phyloP scores from a whole-genome alignment of 768 basidiomycete species.

The Kwoniella botswanensis region DNA sequence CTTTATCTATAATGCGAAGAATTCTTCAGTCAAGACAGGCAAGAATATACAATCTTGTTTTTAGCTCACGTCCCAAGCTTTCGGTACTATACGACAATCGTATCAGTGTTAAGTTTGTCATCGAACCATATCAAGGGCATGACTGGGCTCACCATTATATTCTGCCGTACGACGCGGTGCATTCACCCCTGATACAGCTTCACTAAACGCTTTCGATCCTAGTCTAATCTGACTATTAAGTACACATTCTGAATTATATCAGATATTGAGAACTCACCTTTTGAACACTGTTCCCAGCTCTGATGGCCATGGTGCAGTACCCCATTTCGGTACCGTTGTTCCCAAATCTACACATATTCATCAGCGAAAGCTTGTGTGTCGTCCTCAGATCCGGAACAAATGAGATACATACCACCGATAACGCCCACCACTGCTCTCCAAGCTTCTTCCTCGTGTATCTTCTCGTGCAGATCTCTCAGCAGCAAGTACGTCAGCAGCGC shows the following conservation, averaged over 20 bases:
- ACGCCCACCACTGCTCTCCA: constrained; percentile 61
- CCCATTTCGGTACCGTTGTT: constrained; percentile 50
- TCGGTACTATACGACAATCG: constrained; percentile 41
- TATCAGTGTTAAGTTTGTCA: constrained; percentile 12
- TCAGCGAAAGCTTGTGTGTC: constrained; percentile 11
- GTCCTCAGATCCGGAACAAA: background rate
- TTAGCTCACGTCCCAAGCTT: constrained; percentile 57
- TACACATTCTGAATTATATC: too few relatives aligned
- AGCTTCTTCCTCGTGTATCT: constrained; percentile 51
- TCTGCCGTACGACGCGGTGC: constrained; percentile 60
- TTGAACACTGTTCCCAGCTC: constrained; percentile 57
- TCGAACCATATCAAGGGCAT: background rate
- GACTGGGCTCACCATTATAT: constrained; percentile 52
- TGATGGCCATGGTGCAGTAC: constrained; percentile 51
- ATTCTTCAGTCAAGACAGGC: background rate
- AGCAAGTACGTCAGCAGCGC: constrained; percentile 61
- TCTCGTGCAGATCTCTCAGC: constrained; percentile 58
- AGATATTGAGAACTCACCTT: constrained; percentile 21
- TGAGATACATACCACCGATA: constrained; percentile 59
- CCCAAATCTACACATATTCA: constrained; percentile 46
- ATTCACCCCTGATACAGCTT: constrained; percentile 62
- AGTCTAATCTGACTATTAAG: too few relatives aligned
- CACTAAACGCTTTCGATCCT: constrained; percentile 59
- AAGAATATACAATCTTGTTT: background rate
- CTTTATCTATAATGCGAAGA: constrained; percentile 45